Conservation (phyloP, 2,329 filamentous ascomycete species). For the Chrysoporthe puriensis region DNA sequence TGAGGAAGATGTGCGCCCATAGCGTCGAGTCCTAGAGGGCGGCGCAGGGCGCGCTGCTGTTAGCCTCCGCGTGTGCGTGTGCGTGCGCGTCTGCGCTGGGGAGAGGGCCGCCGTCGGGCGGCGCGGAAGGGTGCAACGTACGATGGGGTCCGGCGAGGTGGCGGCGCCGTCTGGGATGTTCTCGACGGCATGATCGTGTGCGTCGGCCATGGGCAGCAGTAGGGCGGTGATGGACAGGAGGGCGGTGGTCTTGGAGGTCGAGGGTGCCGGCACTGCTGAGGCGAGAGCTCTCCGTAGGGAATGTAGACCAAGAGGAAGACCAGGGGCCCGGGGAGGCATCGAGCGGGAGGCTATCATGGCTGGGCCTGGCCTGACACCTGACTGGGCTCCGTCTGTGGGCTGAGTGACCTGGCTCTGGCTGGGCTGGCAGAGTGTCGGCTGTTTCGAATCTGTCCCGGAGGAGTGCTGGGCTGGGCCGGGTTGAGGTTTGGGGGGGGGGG, state of each 20-base stretch:
- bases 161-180: conserved; percentile 70
- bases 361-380: neutral
- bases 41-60: neutral
- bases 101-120: neutral
- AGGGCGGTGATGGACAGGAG: conserved; percentile 21
- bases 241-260: conserved; percentile 12
- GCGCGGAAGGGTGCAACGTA: conserved; percentile 45
- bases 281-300: neutral
- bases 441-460: conserved; percentile 5
- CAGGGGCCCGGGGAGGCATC: neutral
- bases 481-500: neutral
- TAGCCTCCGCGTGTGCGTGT: neutral
- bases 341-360: conserved; percentile 10
- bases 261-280: neutral
- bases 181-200: conserved; percentile 55
- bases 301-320: neutral
- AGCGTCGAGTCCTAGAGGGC: conserved; percentile 70
- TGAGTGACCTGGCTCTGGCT: neutral
- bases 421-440: neutral
- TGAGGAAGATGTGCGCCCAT: conserved; percentile 92
- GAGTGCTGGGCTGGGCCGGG: neutral
- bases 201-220: conserved; percentile 32
- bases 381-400: neutral
- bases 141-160: conserved; percentile 74
- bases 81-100: neutral